Conservation (phyloP, 2,329 filamentous ascomycete genomes). For the Stagonosporopsis cucurbitacearum region DNA sequence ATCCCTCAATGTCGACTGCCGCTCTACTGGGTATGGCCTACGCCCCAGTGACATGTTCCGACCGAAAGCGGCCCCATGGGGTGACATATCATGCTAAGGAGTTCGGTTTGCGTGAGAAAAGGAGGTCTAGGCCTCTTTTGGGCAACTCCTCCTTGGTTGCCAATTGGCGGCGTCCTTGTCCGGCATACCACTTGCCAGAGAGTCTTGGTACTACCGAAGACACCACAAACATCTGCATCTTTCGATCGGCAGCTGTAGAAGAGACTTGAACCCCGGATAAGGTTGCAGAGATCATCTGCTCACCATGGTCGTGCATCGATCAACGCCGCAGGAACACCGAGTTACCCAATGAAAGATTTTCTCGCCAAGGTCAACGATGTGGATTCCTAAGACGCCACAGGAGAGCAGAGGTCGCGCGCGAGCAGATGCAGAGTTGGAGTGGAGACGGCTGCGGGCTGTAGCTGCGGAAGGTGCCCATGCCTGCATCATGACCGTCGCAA, state of each 20-base stretch:
- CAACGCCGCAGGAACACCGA: not conserved
- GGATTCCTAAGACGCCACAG: not conserved
- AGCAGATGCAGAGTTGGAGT: not conserved
- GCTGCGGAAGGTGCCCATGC: not conserved
- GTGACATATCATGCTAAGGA: not conserved
- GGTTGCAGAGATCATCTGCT: not conserved
- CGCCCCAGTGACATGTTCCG: not conserved
- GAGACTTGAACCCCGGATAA: not conserved
- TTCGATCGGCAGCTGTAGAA: not conserved
- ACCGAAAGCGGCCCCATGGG: not conserved
- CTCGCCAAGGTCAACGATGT: conserved; percentile 1
- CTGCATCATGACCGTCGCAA: not conserved
- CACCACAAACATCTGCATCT: not conserved
- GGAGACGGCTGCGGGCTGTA: not conserved
- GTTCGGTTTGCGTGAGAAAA: not conserved
- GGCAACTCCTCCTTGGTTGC: not conserved
- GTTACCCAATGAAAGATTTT: not conserved
- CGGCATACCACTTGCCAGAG: not conserved
- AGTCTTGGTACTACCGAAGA: not conserved
- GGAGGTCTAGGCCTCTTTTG: not conserved
- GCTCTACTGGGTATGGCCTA: not conserved
- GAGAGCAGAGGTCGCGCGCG: not conserved
- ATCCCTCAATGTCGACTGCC: not conserved
- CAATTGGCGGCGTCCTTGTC: conserved; percentile 3
- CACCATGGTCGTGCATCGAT: not conserved